Conservation (phyloP, 148 eudicot species). For the Camellia sinensis region DNA sequence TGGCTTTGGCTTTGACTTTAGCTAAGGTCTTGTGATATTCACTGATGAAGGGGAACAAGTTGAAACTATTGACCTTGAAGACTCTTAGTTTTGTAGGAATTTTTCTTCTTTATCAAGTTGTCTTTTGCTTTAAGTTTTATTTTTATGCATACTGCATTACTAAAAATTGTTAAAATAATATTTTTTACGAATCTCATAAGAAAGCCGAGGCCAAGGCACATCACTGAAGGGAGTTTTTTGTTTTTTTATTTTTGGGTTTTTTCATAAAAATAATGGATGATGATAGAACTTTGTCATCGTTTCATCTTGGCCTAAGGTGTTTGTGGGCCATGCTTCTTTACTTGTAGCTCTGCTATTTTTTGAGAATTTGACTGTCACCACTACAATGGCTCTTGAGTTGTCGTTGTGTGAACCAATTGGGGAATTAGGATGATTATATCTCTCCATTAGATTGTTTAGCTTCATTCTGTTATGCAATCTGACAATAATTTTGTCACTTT, state of each 20-base stretch:
- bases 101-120: too few species aligned
- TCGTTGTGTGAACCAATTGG: neutral
- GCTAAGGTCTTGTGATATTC: too few species aligned
- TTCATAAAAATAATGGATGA: slow-evolving; percentile 9
- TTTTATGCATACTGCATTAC: too few species aligned
- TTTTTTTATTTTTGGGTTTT: neutral
- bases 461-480: neutral
- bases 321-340: slow-evolving; percentile 4
- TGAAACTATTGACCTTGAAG: too few species aligned
- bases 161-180: too few species aligned
- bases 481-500: neutral
- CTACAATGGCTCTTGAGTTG: neutral
- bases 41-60: too few species aligned
- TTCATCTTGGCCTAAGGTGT: neutral
- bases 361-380: neutral
- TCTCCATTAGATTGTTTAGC: neutral
- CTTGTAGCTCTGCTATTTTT: slow-evolving; percentile 4
- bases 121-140: too few species aligned
- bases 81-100: too few species aligned
- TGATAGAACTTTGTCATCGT: neutral
- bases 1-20: too few species aligned
- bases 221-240: slow-evolving; percentile 36
- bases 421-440: slow-evolving; percentile 4
- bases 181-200: slow-evolving; percentile 58
- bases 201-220: slow-evolving; percentile 66